Percentiles rank a stretch among this genome's conserved stretches.
Evolutionary conservation across 805 yeast genomes (phyloP).

Genomic region (Yueomyces sp.): DNA sequence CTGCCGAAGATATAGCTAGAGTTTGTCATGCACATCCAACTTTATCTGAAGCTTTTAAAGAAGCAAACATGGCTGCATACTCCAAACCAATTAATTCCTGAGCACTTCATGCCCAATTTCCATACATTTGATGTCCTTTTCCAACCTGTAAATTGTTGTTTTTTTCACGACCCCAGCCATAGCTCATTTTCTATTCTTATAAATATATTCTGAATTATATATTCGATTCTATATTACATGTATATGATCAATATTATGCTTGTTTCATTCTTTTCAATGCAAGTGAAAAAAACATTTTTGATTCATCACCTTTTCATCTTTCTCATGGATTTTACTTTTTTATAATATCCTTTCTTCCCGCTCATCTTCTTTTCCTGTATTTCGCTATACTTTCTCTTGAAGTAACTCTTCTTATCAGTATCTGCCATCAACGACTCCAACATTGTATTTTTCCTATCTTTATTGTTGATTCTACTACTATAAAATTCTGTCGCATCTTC

Average conservation of each 20-base stretch:
- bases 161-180: no score
- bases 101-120: neutral
- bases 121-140: no score
- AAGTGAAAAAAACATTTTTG: no score
- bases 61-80: constrained; percentile 88
- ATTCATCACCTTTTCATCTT: constrained; percentile 26
- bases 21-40: constrained; percentile 99
- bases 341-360: constrained; percentile 58
- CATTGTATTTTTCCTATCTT: constrained; percentile 63
- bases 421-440: constrained; percentile 76
- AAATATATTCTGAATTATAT: no score
- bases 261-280: no score
- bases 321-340: constrained; percentile 49
- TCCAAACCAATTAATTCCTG: constrained; percentile 75
- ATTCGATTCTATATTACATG: no score
- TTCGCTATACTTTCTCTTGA: constrained; percentile 71
- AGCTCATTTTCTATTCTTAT: no score
- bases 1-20: constrained; percentile 94
- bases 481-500: constrained; percentile 73
- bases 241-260: no score
- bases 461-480: constrained; percentile 43
- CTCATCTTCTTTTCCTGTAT: constrained; percentile 50
- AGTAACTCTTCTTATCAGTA: constrained; percentile 54
- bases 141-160: no score
- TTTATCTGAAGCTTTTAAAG: constrained; percentile 93